Percentiles rank a stretch among this genome's conserved stretches.
phyloP scores from a whole-genome alignment of 805 yeast genomes.

The Phaffomyces antillensis region DNA sequence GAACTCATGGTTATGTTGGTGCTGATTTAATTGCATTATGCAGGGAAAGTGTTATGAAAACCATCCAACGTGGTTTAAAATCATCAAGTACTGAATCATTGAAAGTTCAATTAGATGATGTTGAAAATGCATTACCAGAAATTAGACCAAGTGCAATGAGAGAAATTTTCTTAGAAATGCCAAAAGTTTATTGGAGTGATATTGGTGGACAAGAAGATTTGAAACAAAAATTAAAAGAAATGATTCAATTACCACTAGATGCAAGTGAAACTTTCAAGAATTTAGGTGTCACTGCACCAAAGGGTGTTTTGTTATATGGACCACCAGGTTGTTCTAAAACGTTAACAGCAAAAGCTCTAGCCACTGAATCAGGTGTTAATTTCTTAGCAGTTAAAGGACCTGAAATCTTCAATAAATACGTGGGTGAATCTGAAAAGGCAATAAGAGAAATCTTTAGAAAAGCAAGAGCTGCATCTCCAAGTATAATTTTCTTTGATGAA shows the following conservation, averaged over 20 bases:
- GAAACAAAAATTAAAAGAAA: conserved; percentile 76
- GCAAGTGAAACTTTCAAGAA: conserved; percentile 69
- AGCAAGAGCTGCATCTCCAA: conserved; percentile 93
- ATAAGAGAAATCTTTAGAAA: conserved; percentile 89
- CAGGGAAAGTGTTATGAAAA: conserved; percentile 80
- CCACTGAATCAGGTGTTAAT: conserved; percentile 91
- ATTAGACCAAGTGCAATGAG: conserved; percentile 96
- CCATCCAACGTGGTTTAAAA: conserved; percentile 59
- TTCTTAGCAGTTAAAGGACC: conserved; percentile 97
- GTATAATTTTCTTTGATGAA: conserved; percentile 92
- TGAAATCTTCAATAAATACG: conserved; percentile 88
- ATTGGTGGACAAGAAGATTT: conserved; percentile 91
- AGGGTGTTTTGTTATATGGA: conserved; percentile 88
- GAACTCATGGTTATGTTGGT: conserved; percentile 96
- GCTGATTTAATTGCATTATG: conserved; percentile 87
- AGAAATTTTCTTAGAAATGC: conserved; percentile 89
- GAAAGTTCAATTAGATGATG: conserved; percentile 45
- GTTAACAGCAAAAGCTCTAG: conserved; percentile 88
- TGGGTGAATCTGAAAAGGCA: conserved; percentile 91
- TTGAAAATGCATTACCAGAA: conserved; percentile 68
- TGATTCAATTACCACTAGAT: conserved; percentile 85
- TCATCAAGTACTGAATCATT: conserved; percentile 17
- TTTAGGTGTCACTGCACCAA: conserved; percentile 84
- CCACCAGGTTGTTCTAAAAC: conserved; percentile 99
- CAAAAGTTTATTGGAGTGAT: conserved; percentile 88